Conservation (phyloP, 2,329 filamentous ascomycete genomes). For the Colletotrichum liaoningense region DNA sequence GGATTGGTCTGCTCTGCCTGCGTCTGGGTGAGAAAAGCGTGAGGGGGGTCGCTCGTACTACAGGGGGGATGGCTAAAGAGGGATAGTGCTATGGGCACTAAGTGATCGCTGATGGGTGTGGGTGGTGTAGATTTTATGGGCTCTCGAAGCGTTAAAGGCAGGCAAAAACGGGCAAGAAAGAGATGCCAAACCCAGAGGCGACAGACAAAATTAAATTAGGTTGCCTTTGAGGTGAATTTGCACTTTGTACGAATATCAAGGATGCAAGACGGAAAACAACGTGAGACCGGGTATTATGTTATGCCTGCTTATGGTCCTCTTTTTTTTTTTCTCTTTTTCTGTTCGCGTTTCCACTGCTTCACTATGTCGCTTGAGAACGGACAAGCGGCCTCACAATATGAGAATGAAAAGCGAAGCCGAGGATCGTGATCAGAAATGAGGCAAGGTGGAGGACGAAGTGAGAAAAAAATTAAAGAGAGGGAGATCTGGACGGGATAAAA, state of each 20-base stretch:
- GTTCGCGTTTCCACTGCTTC: background rate
- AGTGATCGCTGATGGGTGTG: slow-evolving; percentile 29
- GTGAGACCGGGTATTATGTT: background rate
- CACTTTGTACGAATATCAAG: background rate
- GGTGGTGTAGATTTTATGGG: slow-evolving; percentile 25
- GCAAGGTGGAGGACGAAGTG: slow-evolving; percentile 27
- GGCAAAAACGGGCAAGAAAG: background rate
- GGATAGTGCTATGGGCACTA: slow-evolving; percentile 37
- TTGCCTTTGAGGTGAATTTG: background rate
- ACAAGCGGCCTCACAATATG: background rate
- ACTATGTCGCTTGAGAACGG: background rate
- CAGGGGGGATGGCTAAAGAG: slow-evolving; percentile 35
- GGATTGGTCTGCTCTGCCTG: slow-evolving; percentile 31
- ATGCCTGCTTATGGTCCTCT: background rate
- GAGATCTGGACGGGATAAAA: slow-evolving; percentile 33
- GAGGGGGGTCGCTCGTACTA: slow-evolving; percentile 32
- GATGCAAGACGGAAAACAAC: background rate
- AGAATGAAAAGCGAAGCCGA: slow-evolving; percentile 14
- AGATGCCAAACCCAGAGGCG: background rate
- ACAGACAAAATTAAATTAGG: background rate
- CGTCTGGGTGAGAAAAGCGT: slow-evolving; percentile 7
- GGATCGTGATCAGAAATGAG: slow-evolving; percentile 22
- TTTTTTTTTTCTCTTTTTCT: background rate
- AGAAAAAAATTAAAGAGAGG: slow-evolving; percentile 20
- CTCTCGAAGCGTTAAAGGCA: slow-evolving; percentile 1